A percentile compares a stretch with the other conserved stretches of the same genome.
Evolutionary conservation across 768 basidiomycete species (phyloP).

Genomic region (Trametes cinnabarina): DNA sequence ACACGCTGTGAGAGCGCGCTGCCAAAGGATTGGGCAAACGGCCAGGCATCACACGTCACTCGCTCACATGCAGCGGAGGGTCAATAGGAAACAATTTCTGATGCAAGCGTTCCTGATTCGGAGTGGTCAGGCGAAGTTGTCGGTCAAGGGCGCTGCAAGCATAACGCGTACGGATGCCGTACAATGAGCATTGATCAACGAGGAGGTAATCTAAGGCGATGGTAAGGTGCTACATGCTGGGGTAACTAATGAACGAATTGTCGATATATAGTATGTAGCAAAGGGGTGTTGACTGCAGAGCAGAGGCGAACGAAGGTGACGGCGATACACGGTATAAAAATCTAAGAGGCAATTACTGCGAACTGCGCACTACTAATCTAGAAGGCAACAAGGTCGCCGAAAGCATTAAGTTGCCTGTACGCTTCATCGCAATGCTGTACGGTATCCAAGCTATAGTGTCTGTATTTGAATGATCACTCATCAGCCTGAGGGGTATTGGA

Average conservation of each 20-base stretch:
- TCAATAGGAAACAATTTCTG: background rate
- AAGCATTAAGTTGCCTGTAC: conserved; percentile 7
- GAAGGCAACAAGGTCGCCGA: background rate
- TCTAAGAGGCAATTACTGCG: conserved; percentile 5
- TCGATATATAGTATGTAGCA: background rate
- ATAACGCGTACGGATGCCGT: background rate
- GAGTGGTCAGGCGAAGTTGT: background rate
- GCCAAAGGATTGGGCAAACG: too few species aligned
- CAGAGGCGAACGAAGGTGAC: background rate
- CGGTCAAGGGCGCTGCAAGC: too few species aligned
- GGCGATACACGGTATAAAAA: background rate
- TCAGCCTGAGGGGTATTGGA: background rate
- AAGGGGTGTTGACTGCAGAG: background rate
- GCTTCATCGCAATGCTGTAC: conserved; percentile 5
- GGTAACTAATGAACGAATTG: conserved; percentile 2
- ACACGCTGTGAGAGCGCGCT: too few species aligned
- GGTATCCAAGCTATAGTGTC: conserved; percentile 10
- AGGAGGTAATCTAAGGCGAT: background rate
- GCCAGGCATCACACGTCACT: background rate
- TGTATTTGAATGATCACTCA: background rate
- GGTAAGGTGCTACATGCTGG: conserved; percentile 6
- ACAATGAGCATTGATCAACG: background rate
- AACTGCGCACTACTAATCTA: conserved; percentile 5
- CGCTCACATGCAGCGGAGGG: too few species aligned
- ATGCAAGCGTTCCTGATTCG: conserved; percentile 1